Evolutionary conservation across 164 flowering plant species (phyloP).

Genomic region (Cinnamomum chago): DNA sequence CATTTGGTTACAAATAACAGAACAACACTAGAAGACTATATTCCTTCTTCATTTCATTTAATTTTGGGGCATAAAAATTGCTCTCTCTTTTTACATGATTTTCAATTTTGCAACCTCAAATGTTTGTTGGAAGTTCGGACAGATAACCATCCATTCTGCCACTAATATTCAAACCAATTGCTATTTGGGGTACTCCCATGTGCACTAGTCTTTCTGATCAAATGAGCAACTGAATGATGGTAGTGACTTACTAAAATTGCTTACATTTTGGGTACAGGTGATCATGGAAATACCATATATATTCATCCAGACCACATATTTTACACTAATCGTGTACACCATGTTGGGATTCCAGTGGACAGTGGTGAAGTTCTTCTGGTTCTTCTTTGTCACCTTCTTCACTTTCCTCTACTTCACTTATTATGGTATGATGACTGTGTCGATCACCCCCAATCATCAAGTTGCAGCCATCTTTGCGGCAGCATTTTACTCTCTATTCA

Average conservation of each 20-base stretch:
- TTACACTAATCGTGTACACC: slow-evolving; percentile 35
- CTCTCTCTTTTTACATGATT: no score
- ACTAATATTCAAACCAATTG: background rate
- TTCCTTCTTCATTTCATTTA: no score
- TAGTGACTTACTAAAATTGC: background rate
- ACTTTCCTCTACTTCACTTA: slow-evolving; percentile 49
- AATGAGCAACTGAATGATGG: background rate
- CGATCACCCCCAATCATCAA: slow-evolving; percentile 50
- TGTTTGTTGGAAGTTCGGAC: no score
- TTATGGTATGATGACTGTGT: slow-evolving; percentile 55
- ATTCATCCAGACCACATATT: slow-evolving; percentile 33
- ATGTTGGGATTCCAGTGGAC: slow-evolving; percentile 50
- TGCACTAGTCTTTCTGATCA: background rate
- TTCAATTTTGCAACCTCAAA: no score
- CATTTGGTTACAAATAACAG: no score
- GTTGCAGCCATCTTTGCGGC: slow-evolving; percentile 54
- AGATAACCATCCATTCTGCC: no score
- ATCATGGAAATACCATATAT: slow-evolving; percentile 36
- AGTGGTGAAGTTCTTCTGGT: slow-evolving; percentile 41
- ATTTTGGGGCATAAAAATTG: no score
- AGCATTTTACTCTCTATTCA: slow-evolving; percentile 71
- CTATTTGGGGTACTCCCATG: background rate
- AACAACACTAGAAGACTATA: no score
- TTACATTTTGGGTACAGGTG: slow-evolving; percentile 23
- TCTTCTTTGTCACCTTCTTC: slow-evolving; percentile 39